Evolutionary conservation across 2,329 filamentous ascomycete genomes (phyloP).

Genomic region (Tolypocladium endophyticum): DNA sequence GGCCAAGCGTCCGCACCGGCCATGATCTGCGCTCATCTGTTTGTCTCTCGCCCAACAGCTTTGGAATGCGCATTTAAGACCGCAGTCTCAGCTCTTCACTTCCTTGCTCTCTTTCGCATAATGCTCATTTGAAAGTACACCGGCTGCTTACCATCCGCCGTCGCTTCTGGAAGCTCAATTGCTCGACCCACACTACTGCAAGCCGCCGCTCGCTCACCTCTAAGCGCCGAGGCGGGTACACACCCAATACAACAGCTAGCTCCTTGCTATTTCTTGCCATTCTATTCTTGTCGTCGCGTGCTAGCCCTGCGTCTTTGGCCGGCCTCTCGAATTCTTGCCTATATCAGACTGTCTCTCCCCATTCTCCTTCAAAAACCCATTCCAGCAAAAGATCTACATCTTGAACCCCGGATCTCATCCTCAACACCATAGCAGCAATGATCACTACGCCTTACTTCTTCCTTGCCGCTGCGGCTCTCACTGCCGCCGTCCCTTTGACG

Average conservation of each 20-base stretch:
- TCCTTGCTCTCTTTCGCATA: background rate
- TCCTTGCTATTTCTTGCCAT: slow-evolving; percentile 1
- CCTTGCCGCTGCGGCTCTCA: slow-evolving; percentile 21
- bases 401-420: background rate
- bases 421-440: slow-evolving; percentile 12
- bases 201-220: slow-evolving; percentile 5
- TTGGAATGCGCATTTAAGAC: background rate
- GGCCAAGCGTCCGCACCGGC: background rate
- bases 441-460: slow-evolving; percentile 21
- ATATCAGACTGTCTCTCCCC: slow-evolving; percentile 5
- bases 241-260: slow-evolving; percentile 5
- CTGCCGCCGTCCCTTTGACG: background rate
- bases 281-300: slow-evolving; percentile 7
- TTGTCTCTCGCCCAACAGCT: background rate
- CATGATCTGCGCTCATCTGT: background rate
- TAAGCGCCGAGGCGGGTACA: slow-evolving; percentile 14
- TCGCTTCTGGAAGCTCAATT: background rate
- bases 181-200: slow-evolving; percentile 7
- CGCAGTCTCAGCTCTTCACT: background rate
- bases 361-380: background rate
- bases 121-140: background rate
- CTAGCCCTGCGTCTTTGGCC: background rate
- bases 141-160: background rate
- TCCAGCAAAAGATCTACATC: slow-evolving; percentile 9
- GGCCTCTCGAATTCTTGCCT: slow-evolving; percentile 1